Evolutionary conservation across 768 basidiomycete genomes (phyloP), one percentile per base, ranked within the genome.

Genomic region (Russula sp.): DNA sequence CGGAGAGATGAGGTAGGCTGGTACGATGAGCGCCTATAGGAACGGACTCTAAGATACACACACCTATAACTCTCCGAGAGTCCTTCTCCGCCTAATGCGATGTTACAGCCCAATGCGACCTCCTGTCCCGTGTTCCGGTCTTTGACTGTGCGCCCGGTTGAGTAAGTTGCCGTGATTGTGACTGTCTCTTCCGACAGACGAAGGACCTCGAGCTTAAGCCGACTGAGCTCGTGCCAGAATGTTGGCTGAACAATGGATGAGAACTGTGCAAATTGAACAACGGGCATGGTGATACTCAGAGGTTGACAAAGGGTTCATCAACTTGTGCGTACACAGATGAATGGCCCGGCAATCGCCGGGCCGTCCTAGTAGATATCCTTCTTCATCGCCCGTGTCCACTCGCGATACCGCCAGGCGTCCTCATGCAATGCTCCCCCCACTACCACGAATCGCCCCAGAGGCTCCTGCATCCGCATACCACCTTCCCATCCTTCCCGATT

Each of bases 201-300:
- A 48, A 95, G 84, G 16, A 91, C 86, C 73, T 98, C 93, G 71
- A 99, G 86, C 81, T 99, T 99, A 76, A 94, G 76, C 32, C 82
- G 77, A 1, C 92, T 90, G 46, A 99, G 87, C 57, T 87, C 84
- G 69, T 96, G 90, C 94, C 95, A 99, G 75, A 98, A 94, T 2
- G 86, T 81, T 0, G 97, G 95, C 66, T 93, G 87, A 2, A 97
- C 89, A 50, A 90, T 80, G 9, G 94, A 94, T 5, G 88, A 80
- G 70, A 98, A 87, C 0, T 95, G 94, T 49, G 88, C 80, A 72
- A 99, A 98, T 75, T 97, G 94, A 28, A 98, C 82, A 70, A 90
- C 81, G 24, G 80, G 72, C 81, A 81, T 81, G 65, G 36, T 50
- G 34, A n/a, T 30, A 13, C 34, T 34, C 20, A 32, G 18, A 40